phyloP scores from a whole-genome alignment of 2,329 filamentous ascomycete genomes.

The Zasmidium citrigriseum region DNA sequence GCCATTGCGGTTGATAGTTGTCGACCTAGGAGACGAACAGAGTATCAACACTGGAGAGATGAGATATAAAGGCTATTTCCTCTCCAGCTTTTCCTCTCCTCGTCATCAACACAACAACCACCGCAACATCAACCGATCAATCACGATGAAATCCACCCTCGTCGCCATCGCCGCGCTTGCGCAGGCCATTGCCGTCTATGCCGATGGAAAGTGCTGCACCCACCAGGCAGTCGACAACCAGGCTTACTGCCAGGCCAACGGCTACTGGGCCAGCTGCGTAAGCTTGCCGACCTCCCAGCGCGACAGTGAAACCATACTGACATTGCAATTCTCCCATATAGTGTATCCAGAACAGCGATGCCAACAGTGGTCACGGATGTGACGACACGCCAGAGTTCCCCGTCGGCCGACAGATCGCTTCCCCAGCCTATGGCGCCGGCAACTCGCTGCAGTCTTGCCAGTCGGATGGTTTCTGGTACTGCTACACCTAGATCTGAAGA shows the following conservation, averaged over 20 bases:
- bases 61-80: not conserved
- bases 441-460: not conserved
- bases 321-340: not conserved
- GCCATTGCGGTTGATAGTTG: not conserved
- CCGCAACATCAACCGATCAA: not conserved
- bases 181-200: not conserved
- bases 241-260: not conserved
- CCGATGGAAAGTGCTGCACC: not conserved
- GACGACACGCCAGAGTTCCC: not conserved
- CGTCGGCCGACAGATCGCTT: not conserved
- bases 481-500: too few species aligned
- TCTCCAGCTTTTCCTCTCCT: not conserved
- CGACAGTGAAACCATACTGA: not conserved
- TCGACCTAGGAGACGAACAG: not conserved
- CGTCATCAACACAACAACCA: not conserved
- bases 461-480: not conserved
- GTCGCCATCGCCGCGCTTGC: not conserved
- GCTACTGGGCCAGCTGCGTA: not conserved
- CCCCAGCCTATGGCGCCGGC: not conserved
- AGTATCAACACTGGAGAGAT: too few species aligned
- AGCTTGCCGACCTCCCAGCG: not conserved
- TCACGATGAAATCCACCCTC: not conserved
- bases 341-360: not conserved
- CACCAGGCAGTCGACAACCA: not conserved
- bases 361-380: not conserved